A percentile compares a stretch with the other conserved stretches of the same genome.
phyloP scores from a whole-genome alignment of 2,329 filamentous ascomycete species.

The Rhinocladiella similis region DNA sequence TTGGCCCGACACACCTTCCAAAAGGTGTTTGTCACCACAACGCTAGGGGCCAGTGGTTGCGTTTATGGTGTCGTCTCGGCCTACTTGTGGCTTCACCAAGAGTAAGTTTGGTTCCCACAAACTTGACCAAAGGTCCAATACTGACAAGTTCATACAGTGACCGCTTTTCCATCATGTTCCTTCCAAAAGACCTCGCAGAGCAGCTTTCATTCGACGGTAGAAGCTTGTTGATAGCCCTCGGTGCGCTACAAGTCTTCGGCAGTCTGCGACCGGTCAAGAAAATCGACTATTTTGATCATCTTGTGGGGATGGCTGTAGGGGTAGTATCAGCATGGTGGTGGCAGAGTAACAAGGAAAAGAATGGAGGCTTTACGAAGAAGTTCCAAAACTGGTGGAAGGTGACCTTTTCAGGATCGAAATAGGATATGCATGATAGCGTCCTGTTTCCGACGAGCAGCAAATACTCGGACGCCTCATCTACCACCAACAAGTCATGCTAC shows the following conservation, averaged over 20 bases:
- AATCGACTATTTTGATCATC: constrained; percentile 44
- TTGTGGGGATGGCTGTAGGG: constrained; percentile 43
- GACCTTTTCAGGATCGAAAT: not conserved
- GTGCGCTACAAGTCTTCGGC: constrained; percentile 39
- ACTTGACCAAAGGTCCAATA: constrained; percentile 2
- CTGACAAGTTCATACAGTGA: constrained; percentile 32
- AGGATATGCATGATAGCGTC: not conserved
- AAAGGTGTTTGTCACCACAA: constrained; percentile 45
- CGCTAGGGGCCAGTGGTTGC: constrained; percentile 54
- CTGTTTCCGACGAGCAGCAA: too few species aligned
- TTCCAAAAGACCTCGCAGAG: constrained; percentile 41
- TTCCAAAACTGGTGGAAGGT: not conserved
- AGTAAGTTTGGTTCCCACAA: constrained; percentile 35
- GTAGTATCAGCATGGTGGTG: constrained; percentile 30
- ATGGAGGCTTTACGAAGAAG: constrained; percentile 1
- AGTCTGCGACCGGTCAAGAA: constrained; percentile 34
- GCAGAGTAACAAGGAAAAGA: constrained; percentile 14
- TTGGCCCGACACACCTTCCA: constrained; percentile 46
- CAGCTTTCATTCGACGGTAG: constrained; percentile 44
- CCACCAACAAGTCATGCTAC: too few species aligned
- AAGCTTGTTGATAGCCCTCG: constrained; percentile 38
- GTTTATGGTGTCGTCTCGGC: constrained; percentile 52
- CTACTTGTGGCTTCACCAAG: constrained; percentile 48
- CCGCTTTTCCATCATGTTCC: constrained; percentile 42
- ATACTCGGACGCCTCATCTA: not conserved